These are phyloP conservation scores for Prasinococcaceae sp. DNA, from an alignment of 139 green algal genomes.

Conservation along the genomic window DNA sequence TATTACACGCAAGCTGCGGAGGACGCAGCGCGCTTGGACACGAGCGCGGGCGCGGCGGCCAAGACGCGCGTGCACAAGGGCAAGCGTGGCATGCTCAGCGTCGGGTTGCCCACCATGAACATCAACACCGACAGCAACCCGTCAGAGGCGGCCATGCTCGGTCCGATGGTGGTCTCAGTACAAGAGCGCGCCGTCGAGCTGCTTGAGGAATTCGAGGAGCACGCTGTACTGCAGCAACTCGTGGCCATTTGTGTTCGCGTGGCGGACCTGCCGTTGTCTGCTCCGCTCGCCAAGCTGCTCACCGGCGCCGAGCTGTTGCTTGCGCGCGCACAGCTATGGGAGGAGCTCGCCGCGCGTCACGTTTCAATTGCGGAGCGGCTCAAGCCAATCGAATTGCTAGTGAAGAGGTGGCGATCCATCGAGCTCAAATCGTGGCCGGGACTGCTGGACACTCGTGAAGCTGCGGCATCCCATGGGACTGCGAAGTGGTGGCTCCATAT, in stretches of 20 bases:
- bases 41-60: too few relatives aligned
- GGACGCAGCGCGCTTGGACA: too few relatives aligned
- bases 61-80: too few relatives aligned
- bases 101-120: too few relatives aligned
- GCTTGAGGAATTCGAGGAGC: constrained; percentile 80
- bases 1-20: too few relatives aligned
- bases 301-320: constrained; percentile 91
- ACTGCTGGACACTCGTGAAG: too few relatives aligned
- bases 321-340: constrained; percentile 64
- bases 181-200: constrained; percentile 43
- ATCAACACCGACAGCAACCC: constrained; percentile 6
- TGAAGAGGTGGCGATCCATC: constrained; percentile 68
- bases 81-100: too few relatives aligned
- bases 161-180: constrained; percentile 40
- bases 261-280: constrained; percentile 35
- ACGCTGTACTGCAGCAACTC: constrained; percentile 78
- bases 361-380: constrained; percentile 64
- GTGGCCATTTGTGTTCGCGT: constrained; percentile 37
- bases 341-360: constrained; percentile 76
- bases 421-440: constrained; percentile 73
- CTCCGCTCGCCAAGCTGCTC: constrained; percentile 64
- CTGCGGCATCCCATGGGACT: too few relatives aligned
- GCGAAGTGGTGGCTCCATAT: too few relatives aligned
- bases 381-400: constrained; percentile 40
- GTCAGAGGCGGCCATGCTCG: constrained; percentile 60